These are phyloP conservation scores for Mycosarcoma mackinlayi DNA, from an alignment of 1,284 basidiomycete genomes.

Conservation along the genomic window DNA sequence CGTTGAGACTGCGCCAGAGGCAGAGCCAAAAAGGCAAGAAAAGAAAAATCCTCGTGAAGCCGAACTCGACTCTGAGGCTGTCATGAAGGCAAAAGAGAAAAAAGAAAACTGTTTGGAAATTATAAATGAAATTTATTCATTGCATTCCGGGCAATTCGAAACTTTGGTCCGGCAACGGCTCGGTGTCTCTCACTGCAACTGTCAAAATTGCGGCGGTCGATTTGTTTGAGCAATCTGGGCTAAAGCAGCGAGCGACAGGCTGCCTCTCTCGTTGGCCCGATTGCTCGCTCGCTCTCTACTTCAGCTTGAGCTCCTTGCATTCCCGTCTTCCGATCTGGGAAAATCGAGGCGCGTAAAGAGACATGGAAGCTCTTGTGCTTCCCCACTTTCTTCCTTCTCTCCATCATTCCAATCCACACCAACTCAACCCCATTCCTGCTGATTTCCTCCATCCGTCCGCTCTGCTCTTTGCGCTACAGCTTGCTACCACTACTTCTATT, in stretches of 20 bases:
- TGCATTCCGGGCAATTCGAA: constrained; percentile 9
- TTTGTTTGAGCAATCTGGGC: too few relatives aligned
- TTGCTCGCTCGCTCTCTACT: too few relatives aligned
- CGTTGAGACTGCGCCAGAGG: constrained; percentile 15
- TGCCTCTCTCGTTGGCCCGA: constrained; percentile 3
- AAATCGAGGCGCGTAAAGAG: neutral
- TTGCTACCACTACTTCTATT: constrained; percentile 1
- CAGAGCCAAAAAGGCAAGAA: constrained; percentile 1
- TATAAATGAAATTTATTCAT: constrained; percentile 10
- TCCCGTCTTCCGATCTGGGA: constrained; percentile 37
- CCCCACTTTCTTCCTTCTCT: constrained; percentile 22
- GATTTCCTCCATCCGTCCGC: neutral
- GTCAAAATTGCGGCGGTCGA: too few relatives aligned
- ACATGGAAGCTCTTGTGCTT: constrained; percentile 8
- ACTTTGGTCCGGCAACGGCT: constrained; percentile 13
- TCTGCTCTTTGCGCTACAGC: too few relatives aligned
- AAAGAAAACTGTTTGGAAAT: too few relatives aligned
- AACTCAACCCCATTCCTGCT: constrained; percentile 1
- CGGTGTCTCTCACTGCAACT: too few relatives aligned
- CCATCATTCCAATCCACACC: constrained; percentile 2
- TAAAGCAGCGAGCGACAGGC: neutral
- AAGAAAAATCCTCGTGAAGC: neutral
- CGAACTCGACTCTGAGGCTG: too few relatives aligned
- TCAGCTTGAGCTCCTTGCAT: constrained; percentile 18
- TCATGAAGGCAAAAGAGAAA: too few relatives aligned